Base-by-base conservation (phyloP, 2,329 filamentous ascomycete genomes). In the Corniculantispora saksenae region DNA sequence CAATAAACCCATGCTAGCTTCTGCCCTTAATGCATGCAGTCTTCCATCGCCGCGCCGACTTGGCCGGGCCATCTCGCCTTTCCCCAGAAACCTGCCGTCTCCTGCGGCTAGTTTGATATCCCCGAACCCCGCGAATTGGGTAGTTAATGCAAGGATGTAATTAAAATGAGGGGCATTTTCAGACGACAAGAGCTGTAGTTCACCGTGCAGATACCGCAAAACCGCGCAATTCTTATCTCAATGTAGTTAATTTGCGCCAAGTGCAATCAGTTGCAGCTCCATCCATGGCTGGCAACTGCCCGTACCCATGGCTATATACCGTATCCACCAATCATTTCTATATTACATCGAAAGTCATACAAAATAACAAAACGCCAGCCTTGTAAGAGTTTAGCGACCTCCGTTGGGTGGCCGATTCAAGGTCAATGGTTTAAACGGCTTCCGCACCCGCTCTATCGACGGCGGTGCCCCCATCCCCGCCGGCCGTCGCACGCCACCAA, bases 381-480 rank as follows among this genome's bases (percentile, higher is more conserved):
- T 19, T 19, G 17, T 13, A 43, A 43, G 38, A 43, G 12, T 19
- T 32, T 23, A 19, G 19, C 8, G 45, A 1, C 25, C 17, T 19
- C 40, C 19, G n/a, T 56, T 38, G 4, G 27, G 38, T n/a, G 76
- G 75, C 35, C 82, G 78, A 65, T 81, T 83, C 23, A 86, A 82
- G 13, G 83, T 86, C 69, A 86, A 75, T 51, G 82, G 83, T 74
- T 85, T 86, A 65, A 87, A 88, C 7, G 85, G 85, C 70, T 82
- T 85, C 63, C 79, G 78, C 57, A 86, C 71, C 68, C 79, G 79
- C 58, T 84, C 81, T 71, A 87, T 80, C 0, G 82, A 80, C 50
- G 82, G 77, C 38, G 84, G 79, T 0, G 80, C 77, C 3, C 79
- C 80, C 47, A 86, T 69, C 0, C 79, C 78, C 1, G 78, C 76